Conservation (phyloP, 2,329 filamentous ascomycete genomes). For the Ophiognomonia clavigignenti-juglandacearum region DNA sequence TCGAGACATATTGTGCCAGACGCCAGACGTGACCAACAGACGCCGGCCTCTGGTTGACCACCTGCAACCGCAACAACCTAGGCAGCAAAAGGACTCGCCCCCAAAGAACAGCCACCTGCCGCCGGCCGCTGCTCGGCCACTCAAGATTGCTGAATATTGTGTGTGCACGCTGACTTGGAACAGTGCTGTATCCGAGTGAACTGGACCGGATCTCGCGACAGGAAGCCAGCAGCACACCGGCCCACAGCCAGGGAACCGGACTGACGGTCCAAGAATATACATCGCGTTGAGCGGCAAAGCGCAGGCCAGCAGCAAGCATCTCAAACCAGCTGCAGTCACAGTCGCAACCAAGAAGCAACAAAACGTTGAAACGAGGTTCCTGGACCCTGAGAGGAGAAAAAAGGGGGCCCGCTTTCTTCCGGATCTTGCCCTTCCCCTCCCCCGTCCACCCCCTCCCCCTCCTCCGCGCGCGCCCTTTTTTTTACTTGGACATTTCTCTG, state of each 20-base stretch:
- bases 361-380: too few species aligned
- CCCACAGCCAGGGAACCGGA: not conserved
- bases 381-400: too few species aligned
- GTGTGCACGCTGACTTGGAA: not conserved
- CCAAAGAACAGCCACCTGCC: slow-evolving; percentile 3
- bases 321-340: not conserved
- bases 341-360: not conserved
- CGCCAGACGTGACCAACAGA: not conserved
- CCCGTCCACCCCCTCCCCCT: not conserved
- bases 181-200: too few species aligned
- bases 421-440: not conserved
- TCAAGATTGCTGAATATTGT: not conserved
- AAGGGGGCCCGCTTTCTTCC: not conserved
- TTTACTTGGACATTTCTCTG: too few species aligned
- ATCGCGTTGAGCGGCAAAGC: not conserved
- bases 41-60: slow-evolving; percentile 1
- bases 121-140: too few species aligned
- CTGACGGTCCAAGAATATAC: too few species aligned
- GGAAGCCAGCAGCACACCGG: too few species aligned
- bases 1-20: too few species aligned
- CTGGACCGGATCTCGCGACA: not conserved
- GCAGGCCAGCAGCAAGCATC: not conserved
- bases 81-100: not conserved
- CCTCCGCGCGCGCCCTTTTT: not conserved
- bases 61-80: not conserved